Conservation (phyloP, 495 filamentous ascomycete species). For the Endocarpon pusillum region DNA sequence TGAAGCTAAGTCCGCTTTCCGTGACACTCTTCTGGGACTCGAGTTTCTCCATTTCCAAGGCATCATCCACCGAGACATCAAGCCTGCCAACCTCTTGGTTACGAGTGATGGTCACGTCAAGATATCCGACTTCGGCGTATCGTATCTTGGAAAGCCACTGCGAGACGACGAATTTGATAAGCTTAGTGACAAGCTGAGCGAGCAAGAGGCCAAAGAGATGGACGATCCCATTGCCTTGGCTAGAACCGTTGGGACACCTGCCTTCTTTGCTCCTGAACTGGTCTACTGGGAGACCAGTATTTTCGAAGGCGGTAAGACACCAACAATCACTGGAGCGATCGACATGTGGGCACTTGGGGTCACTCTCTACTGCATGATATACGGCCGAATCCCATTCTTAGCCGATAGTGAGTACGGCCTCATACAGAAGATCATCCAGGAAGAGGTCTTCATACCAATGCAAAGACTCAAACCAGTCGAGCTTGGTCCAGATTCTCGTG, state of each 20-base stretch:
- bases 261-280: slow-evolving; percentile 96
- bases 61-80: slow-evolving; percentile 96
- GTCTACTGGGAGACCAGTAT: slow-evolving; percentile 56
- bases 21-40: slow-evolving; percentile 82
- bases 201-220: slow-evolving; percentile 67
- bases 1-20: slow-evolving; percentile 74
- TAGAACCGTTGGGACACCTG: slow-evolving; percentile 93
- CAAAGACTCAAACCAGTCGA: slow-evolving; percentile 60
- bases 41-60: slow-evolving; percentile 95
- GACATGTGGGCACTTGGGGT: slow-evolving; percentile 96
- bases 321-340: slow-evolving; percentile 53
- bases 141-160: slow-evolving; percentile 78
- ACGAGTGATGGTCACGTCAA: slow-evolving; percentile 76
- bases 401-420: slow-evolving; percentile 80
- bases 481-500: slow-evolving; percentile 17
- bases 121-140: slow-evolving; percentile 99
- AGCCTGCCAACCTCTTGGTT: slow-evolving; percentile 90
- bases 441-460: slow-evolving; percentile 73
- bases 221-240: slow-evolving; percentile 87
- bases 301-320: slow-evolving; percentile 13
- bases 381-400: slow-evolving; percentile 80
- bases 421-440: slow-evolving; percentile 76
- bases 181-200: slow-evolving; percentile 57
- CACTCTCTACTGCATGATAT: slow-evolving; percentile 89
- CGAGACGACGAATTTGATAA: slow-evolving; percentile 53